Evolutionary conservation across 2,329 filamentous ascomycete species (phyloP).

Genomic region (Diaporthe sp.): DNA sequence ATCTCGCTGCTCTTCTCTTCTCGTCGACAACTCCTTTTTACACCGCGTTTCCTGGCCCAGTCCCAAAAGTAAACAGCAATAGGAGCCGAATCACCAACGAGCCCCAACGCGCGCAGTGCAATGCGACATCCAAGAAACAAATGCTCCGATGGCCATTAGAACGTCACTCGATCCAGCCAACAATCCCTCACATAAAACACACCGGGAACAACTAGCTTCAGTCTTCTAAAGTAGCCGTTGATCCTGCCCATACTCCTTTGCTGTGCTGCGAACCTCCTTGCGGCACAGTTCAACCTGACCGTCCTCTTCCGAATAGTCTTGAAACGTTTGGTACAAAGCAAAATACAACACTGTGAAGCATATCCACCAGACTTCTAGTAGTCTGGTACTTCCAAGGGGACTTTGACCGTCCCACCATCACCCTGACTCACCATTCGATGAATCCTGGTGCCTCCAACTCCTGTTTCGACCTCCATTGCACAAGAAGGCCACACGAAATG

Average conservation of each 20-base stretch:
- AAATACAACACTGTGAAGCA: conserved; percentile 9
- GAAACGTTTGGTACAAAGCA: conserved; percentile 11
- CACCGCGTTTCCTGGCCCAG: conserved; percentile 1
- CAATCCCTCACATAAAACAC: not conserved
- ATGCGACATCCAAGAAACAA: not conserved
- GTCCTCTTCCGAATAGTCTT: conserved; percentile 2
- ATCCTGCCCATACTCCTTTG: conserved; percentile 28
- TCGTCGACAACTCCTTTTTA: not conserved
- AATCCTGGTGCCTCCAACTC: not conserved
- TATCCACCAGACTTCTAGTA: conserved; percentile 4
- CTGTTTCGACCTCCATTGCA: not conserved
- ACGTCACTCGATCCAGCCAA: not conserved
- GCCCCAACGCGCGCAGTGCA: not conserved
- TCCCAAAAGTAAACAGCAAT: not conserved
- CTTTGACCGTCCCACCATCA: not conserved
- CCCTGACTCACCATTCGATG: not conserved
- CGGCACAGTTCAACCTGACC: conserved; percentile 21
- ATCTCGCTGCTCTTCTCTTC: not conserved
- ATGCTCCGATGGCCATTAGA: not conserved
- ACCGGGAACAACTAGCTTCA: not conserved
- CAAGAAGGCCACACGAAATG: not conserved
- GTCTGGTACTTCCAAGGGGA: not conserved
- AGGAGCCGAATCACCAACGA: not conserved
- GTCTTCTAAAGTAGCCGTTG: conserved; percentile 21
- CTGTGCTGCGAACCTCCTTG: conserved; percentile 27